A percentile compares a stretch with the other conserved stretches of the same genome.
These are phyloP conservation scores for Talaromyces sp. DNA, from an alignment of 2,329 filamentous ascomycete species.

Conservation along the genomic window DNA sequence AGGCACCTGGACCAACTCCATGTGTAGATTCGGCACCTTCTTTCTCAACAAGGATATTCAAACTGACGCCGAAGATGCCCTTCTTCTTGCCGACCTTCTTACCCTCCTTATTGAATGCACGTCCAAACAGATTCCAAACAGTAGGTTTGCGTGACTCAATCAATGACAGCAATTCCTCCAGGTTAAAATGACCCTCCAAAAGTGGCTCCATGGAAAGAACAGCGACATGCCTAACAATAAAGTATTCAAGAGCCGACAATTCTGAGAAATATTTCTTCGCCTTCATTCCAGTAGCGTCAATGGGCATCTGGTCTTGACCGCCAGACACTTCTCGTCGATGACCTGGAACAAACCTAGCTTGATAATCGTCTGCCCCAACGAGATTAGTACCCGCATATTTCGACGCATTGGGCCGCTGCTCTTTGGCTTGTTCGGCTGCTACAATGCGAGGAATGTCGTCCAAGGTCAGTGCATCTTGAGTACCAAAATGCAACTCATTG, in stretches of 20 bases:
- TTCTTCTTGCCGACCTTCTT: conserved; percentile 79
- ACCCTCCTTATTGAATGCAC: conserved; percentile 83
- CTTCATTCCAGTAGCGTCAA: conserved; percentile 56
- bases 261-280: conserved; percentile 91
- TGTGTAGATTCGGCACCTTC: conserved; percentile 98
- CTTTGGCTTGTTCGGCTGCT: conserved; percentile 89
- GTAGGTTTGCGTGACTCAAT: conserved; percentile 92
- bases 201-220: conserved; percentile 93
- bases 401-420: conserved; percentile 79
- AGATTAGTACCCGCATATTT: conserved; percentile 72
- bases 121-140: conserved; percentile 98
- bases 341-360: conserved; percentile 66
- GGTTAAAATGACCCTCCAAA: conserved; percentile 83
- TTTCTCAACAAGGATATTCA: conserved; percentile 86
- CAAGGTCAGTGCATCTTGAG: conserved; percentile 85
- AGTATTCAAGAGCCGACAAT: conserved; percentile 90
- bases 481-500: conserved; percentile 80
- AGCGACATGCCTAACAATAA: conserved; percentile 92
- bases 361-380: conserved; percentile 56
- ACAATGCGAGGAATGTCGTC: conserved; percentile 97
- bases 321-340: conserved; percentile 66
- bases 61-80: conserved; percentile 84
- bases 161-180: conserved; percentile 86
- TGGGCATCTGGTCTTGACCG: conserved; percentile 47
- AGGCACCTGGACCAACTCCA: conserved; percentile 84